Percentiles rank a stretch among this genome's conserved stretches.
These are phyloP conservation scores for Suhomyces pyralidae DNA, from an alignment of 805 yeast genomes.

Conservation along the genomic window DNA sequence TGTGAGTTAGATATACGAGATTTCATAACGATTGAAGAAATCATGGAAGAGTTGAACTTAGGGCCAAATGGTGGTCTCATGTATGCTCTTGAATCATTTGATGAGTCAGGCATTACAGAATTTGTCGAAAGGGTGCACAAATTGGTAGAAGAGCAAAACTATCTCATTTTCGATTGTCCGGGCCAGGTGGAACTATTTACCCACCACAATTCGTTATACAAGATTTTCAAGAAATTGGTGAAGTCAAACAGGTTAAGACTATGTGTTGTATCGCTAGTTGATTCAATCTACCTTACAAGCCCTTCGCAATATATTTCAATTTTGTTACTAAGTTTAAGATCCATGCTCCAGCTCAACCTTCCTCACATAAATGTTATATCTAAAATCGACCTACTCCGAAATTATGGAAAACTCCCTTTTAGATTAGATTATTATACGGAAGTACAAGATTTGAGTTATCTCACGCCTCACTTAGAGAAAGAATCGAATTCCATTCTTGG, in stretches of 20 bases:
- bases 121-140: slow-evolving; percentile 56
- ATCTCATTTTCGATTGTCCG: slow-evolving; percentile 83
- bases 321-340: slow-evolving; percentile 72
- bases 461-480: slow-evolving; percentile 64
- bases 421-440: slow-evolving; percentile 85
- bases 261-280: slow-evolving; percentile 84
- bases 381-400: slow-evolving; percentile 77
- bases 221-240: slow-evolving; percentile 58
- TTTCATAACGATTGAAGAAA: slow-evolving; percentile 68
- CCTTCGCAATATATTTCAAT: slow-evolving; percentile 90
- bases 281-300: slow-evolving; percentile 73
- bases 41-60: slow-evolving; percentile 66
- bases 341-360: slow-evolving; percentile 88
- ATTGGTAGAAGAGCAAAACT: slow-evolving; percentile 53
- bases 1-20: slow-evolving; percentile 78
- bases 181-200: slow-evolving; percentile 97
- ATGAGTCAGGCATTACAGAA: slow-evolving; percentile 39
- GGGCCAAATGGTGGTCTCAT: slow-evolving; percentile 94
- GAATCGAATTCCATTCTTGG: slow-evolving; percentile 70
- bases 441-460: slow-evolving; percentile 74
- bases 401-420: slow-evolving; percentile 81
- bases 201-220: slow-evolving; percentile 70
- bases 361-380: slow-evolving; percentile 93
- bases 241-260: slow-evolving; percentile 64
- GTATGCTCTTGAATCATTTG: slow-evolving; percentile 70